Percentiles rank a stretch among this genome's conserved stretches.
These are phyloP conservation scores for Wickerhamiella infanticola DNA, from an alignment of 1,139 yeast species.

Conservation along the genomic window DNA sequence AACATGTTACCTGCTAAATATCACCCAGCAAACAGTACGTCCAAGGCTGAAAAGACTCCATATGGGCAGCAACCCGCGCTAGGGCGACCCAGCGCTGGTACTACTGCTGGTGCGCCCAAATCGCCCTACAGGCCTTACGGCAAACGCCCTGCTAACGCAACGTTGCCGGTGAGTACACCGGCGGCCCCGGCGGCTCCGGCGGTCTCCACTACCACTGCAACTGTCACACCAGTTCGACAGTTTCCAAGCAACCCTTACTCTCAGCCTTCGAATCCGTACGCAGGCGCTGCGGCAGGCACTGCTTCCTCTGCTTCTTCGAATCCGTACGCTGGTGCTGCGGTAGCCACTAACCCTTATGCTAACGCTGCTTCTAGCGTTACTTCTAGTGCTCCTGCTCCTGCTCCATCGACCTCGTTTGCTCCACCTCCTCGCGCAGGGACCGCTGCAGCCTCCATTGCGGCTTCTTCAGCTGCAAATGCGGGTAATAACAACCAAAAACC, in stretches of 20 bases:
- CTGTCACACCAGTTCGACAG: constrained; percentile 2
- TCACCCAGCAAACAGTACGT: constrained; percentile 61
- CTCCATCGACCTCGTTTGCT: constrained; percentile 2
- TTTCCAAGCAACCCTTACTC: constrained; percentile 2
- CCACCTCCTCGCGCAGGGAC: background rate
- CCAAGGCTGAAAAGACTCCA: background rate
- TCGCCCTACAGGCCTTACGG: constrained; percentile 4
- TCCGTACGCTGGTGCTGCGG: background rate
- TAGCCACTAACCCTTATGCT: background rate
- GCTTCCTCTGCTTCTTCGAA: constrained; percentile 2
- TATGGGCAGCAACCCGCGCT: background rate
- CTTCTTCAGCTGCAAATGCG: background rate
- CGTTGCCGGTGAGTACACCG: constrained; percentile 1
- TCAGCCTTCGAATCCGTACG: background rate
- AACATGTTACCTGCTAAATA: constrained; percentile 53
- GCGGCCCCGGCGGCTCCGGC: constrained; percentile 2
- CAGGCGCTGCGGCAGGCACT: background rate
- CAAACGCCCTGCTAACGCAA: background rate
- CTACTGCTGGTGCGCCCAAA: constrained; percentile 1
- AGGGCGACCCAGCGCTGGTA: background rate
- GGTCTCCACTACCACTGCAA: constrained; percentile 2
- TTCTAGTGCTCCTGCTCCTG: constrained; percentile 6
- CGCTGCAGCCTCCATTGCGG: background rate
- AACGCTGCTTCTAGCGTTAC: background rate
- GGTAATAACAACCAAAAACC: background rate